Conservation (phyloP, 1,139 yeast species). For the Zygosaccharomyces sapae region DNA sequence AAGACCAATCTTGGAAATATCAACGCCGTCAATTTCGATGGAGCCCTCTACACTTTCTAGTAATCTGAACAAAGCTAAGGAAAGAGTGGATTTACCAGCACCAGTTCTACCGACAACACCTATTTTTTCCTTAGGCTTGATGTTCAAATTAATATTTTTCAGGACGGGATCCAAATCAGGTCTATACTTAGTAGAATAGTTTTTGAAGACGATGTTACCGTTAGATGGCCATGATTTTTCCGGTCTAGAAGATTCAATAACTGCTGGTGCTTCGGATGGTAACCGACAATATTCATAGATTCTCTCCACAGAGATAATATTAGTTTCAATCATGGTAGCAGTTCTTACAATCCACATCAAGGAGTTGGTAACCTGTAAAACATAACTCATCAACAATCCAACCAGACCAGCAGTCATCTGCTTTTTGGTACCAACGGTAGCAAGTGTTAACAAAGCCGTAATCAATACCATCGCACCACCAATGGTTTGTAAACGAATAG, state of each 20-base stretch:
- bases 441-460: constrained; percentile 55
- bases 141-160: constrained; percentile 47
- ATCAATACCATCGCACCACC: constrained; percentile 61
- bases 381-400: constrained; percentile 71
- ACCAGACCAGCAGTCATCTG: constrained; percentile 62
- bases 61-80: constrained; percentile 68
- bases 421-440: constrained; percentile 46
- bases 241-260: constrained; percentile 38
- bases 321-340: constrained; percentile 71
- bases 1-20: constrained; percentile 46
- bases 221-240: constrained; percentile 52
- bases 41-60: constrained; percentile 60
- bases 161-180: constrained; percentile 57
- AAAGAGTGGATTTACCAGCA: constrained; percentile 74
- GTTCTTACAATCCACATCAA: constrained; percentile 59
- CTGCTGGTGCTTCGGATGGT: constrained; percentile 51
- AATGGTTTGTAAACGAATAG: constrained; percentile 62
- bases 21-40: constrained; percentile 48
- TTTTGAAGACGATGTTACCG: constrained; percentile 54
- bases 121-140: constrained; percentile 60
- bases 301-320: constrained; percentile 72
- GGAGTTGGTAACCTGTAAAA: constrained; percentile 58
- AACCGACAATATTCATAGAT: constrained; percentile 66
- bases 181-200: constrained; percentile 63
- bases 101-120: constrained; percentile 88